These are phyloP conservation scores for Volvox africanus DNA, from an alignment of 139 green algal species.

Conservation along the genomic window DNA sequence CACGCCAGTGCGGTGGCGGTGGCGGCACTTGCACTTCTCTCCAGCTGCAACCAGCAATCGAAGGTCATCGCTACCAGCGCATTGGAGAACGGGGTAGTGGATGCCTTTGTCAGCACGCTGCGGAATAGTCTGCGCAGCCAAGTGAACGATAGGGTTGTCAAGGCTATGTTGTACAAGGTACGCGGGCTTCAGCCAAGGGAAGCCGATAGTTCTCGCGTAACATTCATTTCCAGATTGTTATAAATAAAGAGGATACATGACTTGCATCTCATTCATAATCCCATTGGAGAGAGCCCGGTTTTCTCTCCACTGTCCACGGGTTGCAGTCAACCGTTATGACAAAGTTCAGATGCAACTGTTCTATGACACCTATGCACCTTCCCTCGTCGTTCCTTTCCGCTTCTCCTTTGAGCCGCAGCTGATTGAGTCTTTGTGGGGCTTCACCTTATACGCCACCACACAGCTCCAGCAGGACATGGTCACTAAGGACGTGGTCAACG, in stretches of 20 bases:
- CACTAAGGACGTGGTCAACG: slow-evolving; percentile 15
- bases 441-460: not conserved
- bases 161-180: slow-evolving; percentile 41
- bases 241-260: no score
- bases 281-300: no score
- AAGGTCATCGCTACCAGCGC: not conserved
- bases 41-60: not conserved
- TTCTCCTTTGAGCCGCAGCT: not conserved
- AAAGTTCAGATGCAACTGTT: not conserved
- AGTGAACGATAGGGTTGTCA: slow-evolving; percentile 1
- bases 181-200: not conserved
- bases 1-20: not conserved
- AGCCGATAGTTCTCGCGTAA: no score
- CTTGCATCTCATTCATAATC: no score
- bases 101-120: slow-evolving; percentile 4
- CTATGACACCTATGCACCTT: not conserved
- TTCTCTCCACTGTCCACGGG: no score
- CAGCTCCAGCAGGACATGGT: slow-evolving; percentile 24
- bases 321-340: no score
- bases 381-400: not conserved
- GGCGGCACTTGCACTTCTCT: not conserved
- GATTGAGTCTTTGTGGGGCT: slow-evolving; percentile 26
- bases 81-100: slow-evolving; percentile 4
- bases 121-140: not conserved
- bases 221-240: no score